phyloP scores from a whole-genome alignment of 805 yeast genomes.

The Suhomyces pyralidae region DNA sequence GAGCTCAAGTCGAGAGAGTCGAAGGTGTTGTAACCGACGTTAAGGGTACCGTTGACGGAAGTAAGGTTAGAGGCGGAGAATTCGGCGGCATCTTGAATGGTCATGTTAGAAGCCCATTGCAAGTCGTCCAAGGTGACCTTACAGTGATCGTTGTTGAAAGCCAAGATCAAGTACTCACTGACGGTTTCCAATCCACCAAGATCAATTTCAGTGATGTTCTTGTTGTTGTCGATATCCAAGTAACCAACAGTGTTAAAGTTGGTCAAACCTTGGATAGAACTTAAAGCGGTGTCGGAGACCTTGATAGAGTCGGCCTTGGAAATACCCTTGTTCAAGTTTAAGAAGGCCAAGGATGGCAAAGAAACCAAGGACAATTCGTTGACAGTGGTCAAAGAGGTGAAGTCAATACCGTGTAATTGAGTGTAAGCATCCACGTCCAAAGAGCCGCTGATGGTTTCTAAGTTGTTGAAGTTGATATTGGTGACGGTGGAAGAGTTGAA shows the following conservation, averaged over 20 bases:
- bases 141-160: conserved; percentile 40
- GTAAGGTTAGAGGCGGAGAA: conserved; percentile 32
- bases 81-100: conserved; percentile 39
- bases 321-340: conserved; percentile 37
- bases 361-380: conserved; percentile 34
- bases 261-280: conserved; percentile 32
- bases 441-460: conserved; percentile 35
- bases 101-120: conserved; percentile 42
- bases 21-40: conserved; percentile 40
- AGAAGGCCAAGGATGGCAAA: conserved; percentile 39
- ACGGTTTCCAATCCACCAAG: conserved; percentile 32
- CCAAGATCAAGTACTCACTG: conserved; percentile 33
- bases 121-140: conserved; percentile 32
- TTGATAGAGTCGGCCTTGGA: conserved; percentile 31
- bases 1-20: conserved; percentile 26
- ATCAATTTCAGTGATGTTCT: conserved; percentile 37
- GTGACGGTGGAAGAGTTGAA: conserved; percentile 40
- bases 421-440: conserved; percentile 36
- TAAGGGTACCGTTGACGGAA: conserved; percentile 39
- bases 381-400: conserved; percentile 28
- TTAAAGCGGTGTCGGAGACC: conserved; percentile 42
- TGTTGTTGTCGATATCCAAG: conserved; percentile 43
- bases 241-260: conserved; percentile 29
- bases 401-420: conserved; percentile 37
- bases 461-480: conserved; percentile 26